These are phyloP conservation scores for Arachnomyces sp. DNA, from an alignment of 2,329 filamentous ascomycete genomes.

Conservation along the genomic window DNA sequence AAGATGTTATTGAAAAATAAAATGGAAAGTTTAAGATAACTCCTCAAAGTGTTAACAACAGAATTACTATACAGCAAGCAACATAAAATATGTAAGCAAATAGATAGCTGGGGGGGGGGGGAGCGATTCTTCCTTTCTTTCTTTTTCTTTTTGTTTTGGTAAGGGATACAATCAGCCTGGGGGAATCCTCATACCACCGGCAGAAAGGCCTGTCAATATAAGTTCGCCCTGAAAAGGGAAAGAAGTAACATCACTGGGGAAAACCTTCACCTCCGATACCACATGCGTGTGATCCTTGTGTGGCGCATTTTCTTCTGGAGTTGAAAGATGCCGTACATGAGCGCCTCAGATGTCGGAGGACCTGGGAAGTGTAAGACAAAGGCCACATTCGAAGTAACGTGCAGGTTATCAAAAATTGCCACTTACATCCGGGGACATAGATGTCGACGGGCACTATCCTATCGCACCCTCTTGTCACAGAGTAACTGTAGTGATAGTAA, in stretches of 20 bases:
- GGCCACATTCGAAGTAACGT: neutral
- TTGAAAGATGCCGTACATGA: conserved; percentile 65
- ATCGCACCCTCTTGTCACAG: conserved; percentile 68
- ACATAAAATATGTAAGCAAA: no score
- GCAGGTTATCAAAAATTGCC: conserved; percentile 13
- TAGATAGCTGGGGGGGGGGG: no score
- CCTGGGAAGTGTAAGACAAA: conserved; percentile 21
- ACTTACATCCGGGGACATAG: conserved; percentile 73
- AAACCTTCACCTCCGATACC: conserved; percentile 43
- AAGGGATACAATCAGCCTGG: no score
- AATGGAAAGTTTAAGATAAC: no score
- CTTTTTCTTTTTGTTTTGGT: no score
- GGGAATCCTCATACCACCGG: neutral
- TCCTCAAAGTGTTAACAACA: no score
- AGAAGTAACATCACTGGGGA: neutral
- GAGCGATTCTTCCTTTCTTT: no score
- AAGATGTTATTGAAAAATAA: no score
- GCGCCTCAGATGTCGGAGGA: conserved; percentile 48
- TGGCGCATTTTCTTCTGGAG: conserved; percentile 70
- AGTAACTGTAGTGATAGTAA: conserved; percentile 85
- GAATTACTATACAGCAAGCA: no score
- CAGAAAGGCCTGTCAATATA: neutral
- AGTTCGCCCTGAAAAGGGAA: neutral
- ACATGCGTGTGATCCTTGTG: conserved; percentile 50
- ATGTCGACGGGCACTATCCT: conserved; percentile 76